Conservation (phyloP, 805 yeast genomes). For the Metschnikowia cerradonensis region DNA sequence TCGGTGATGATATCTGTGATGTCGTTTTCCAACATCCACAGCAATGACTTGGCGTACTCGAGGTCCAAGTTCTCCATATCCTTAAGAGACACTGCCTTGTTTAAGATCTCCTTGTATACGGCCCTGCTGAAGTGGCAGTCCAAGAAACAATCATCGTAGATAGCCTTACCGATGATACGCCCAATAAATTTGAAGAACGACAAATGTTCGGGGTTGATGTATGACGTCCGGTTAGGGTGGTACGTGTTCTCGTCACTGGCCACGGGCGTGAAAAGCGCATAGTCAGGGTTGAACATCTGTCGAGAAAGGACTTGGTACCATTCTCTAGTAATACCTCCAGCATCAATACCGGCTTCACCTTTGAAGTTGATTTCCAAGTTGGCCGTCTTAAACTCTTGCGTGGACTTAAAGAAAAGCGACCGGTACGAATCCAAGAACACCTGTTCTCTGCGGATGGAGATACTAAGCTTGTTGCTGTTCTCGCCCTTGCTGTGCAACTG, state of each 20-base stretch:
- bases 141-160: slow-evolving; percentile 75
- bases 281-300: slow-evolving; percentile 94
- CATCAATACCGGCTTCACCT: slow-evolving; percentile 96
- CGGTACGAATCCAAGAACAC: slow-evolving; percentile 90
- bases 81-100: slow-evolving; percentile 74
- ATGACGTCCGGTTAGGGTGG: slow-evolving; percentile 91
- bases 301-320: slow-evolving; percentile 94
- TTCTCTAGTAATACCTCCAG: slow-evolving; percentile 96
- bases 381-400: slow-evolving; percentile 66
- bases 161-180: slow-evolving; percentile 89
- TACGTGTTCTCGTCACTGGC: slow-evolving; percentile 89
- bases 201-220: slow-evolving; percentile 88
- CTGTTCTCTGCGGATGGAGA: slow-evolving; percentile 79
- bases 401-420: slow-evolving; percentile 71
- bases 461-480: slow-evolving; percentile 46
- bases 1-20: slow-evolving; percentile 94
- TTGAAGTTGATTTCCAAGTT: slow-evolving; percentile 78
- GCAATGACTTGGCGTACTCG: slow-evolving; percentile 85
- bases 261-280: slow-evolving; percentile 87
- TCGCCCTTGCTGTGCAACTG: slow-evolving; percentile 54
- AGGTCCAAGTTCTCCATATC: slow-evolving; percentile 93
- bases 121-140: slow-evolving; percentile 96
- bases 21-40: slow-evolving; percentile 96
- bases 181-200: slow-evolving; percentile 95
- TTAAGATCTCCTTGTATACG: slow-evolving; percentile 82